These are phyloP conservation scores for Candida pseudofarinosa DNA, from an alignment of 805 yeast species.

Conservation along the genomic window DNA sequence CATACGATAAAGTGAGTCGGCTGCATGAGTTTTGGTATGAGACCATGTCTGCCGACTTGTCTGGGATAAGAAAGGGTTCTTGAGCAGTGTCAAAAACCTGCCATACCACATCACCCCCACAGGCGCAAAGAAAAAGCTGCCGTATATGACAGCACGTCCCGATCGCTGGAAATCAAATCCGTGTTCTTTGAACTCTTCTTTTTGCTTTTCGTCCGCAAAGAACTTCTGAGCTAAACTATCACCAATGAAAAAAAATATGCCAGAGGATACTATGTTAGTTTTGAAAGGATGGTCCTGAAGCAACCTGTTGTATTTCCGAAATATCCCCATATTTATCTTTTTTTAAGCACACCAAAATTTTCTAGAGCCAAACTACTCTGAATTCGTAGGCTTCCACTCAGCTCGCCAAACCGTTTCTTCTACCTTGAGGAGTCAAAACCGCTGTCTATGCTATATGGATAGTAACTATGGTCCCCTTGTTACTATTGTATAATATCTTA, in stretches of 20 bases:
- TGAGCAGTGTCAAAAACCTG: slow-evolving; percentile 32
- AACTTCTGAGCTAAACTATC: slow-evolving; percentile 40
- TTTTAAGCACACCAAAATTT: not conserved
- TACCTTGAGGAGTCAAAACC: not conserved
- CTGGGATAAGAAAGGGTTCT: slow-evolving; percentile 29
- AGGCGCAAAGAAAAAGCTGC: slow-evolving; percentile 37
- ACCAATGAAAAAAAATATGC: slow-evolving; percentile 41
- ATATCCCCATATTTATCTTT: slow-evolving; percentile 5
- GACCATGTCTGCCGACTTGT: slow-evolving; percentile 10
- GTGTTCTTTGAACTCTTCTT: slow-evolving; percentile 10
- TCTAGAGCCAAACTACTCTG: not conserved
- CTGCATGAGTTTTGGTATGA: slow-evolving; percentile 10
- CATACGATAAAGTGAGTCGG: slow-evolving; percentile 23
- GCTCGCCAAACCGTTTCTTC: not conserved
- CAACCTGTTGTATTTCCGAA: slow-evolving; percentile 18
- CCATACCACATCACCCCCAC: slow-evolving; percentile 36
- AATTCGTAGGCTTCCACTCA: not conserved
- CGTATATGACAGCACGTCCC: slow-evolving; percentile 34
- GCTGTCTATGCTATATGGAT: no score
- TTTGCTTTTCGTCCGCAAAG: slow-evolving; percentile 28
- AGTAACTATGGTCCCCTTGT: no score
- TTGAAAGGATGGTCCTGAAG: slow-evolving; percentile 45
- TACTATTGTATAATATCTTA: no score
- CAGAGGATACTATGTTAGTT: slow-evolving; percentile 54
- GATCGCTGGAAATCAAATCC: slow-evolving; percentile 27